Conservation (phyloP, 441 rosid species). For the Melianthus villosus region DNA sequence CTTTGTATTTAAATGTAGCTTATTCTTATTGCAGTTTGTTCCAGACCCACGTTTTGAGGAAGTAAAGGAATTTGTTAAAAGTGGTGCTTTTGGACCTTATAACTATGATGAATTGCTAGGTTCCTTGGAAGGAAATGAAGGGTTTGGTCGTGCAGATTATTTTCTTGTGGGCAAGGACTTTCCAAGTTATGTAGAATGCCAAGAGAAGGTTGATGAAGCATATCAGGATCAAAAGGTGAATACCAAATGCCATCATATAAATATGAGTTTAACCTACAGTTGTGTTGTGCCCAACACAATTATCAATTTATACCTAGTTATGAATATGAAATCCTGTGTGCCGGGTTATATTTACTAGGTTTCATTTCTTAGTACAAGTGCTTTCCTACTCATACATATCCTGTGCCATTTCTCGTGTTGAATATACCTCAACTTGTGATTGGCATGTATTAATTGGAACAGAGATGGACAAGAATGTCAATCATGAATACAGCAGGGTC, state of each 20-base stretch:
- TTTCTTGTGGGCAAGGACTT: constrained; percentile 94
- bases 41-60: constrained; percentile 80
- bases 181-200: constrained; percentile 80
- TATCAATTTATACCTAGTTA: no score
- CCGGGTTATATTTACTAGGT: no score
- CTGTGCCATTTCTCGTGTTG: no score
- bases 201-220: constrained; percentile 70
- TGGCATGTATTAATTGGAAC: constrained; percentile 10
- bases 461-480: constrained; percentile 86
- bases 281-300: no score
- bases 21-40: constrained; percentile 36
- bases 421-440: neutral
- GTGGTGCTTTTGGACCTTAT: constrained; percentile 61
- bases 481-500: constrained; percentile 83
- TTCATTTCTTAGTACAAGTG: no score
- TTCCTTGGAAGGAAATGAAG: constrained; percentile 84
- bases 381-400: no score
- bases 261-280: no score
- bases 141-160: constrained; percentile 72
- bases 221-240: constrained; percentile 58
- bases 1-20: constrained; percentile 3
- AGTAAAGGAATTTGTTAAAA: constrained; percentile 49
- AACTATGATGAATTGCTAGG: constrained; percentile 59
- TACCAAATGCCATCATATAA: neutral
- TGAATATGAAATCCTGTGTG: no score